These are phyloP conservation scores for Rauvolfia tetraphylla DNA, from an alignment of 257 asterid species.

Conservation along the genomic window DNA sequence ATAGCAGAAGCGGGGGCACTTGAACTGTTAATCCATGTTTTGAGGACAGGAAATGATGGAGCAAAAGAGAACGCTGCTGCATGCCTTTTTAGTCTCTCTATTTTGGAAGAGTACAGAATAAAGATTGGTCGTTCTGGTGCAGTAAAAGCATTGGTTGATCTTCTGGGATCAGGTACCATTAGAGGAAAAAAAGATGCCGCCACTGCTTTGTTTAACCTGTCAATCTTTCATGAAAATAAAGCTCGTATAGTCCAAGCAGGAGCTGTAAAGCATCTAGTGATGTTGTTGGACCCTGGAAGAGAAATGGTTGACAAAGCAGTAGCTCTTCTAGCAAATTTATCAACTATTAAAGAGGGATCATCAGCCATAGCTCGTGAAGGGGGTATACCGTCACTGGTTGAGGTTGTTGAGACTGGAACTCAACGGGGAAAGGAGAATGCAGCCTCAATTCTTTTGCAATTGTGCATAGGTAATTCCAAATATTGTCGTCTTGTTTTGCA, in stretches of 20 bases:
- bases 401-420: constrained; percentile 74
- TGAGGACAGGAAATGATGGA: constrained; percentile 63
- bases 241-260: constrained; percentile 92
- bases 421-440: constrained; percentile 94
- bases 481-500: constrained; percentile 74
- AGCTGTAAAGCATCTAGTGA: constrained; percentile 72
- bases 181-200: constrained; percentile 96
- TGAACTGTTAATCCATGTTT: constrained; percentile 78
- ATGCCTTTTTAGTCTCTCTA: constrained; percentile 81
- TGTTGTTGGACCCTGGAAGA: constrained; percentile 53
- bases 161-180: constrained; percentile 62
- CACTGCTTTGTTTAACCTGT: constrained; percentile 79
- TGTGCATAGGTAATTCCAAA: constrained; percentile 65
- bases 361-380: constrained; percentile 78
- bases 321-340: constrained; percentile 87
- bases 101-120: constrained; percentile 68
- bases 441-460: constrained; percentile 74
- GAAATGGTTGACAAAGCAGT: constrained; percentile 92
- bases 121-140: constrained; percentile 90
- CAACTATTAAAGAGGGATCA: constrained; percentile 79
- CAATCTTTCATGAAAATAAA: constrained; percentile 88
- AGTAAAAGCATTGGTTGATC: constrained; percentile 72
- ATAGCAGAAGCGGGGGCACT: constrained; percentile 75
- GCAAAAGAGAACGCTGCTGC: constrained; percentile 98
- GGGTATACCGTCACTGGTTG: constrained; percentile 78